phyloP scores from a whole-genome alignment of 2,329 filamentous ascomycete species.

The Bipolaris bicolor region DNA sequence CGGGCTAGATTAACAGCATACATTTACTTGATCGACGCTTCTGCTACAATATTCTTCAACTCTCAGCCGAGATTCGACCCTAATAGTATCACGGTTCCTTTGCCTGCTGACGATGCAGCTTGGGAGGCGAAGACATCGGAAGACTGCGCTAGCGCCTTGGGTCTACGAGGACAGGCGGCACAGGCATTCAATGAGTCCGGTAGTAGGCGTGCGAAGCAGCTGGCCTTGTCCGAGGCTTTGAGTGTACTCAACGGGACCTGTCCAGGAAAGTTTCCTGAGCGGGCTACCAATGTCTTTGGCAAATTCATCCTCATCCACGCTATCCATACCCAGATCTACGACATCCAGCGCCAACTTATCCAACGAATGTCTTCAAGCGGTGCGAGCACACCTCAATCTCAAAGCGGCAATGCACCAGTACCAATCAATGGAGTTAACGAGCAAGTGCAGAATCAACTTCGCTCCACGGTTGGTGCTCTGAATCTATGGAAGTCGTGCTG shows the following conservation, averaged over 20 bases:
- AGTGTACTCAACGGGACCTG: constrained; percentile 65
- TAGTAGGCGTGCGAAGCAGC: constrained; percentile 68
- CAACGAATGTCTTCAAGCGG: constrained; percentile 49
- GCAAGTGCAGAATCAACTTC: constrained; percentile 56
- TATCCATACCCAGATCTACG: constrained; percentile 67
- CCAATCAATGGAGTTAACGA: constrained; percentile 53
- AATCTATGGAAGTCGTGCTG: constrained; percentile 75
- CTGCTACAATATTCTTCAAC: constrained; percentile 75
- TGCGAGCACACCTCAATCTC: constrained; percentile 63
- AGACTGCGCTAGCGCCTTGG: constrained; percentile 70
- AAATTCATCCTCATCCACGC: constrained; percentile 76
- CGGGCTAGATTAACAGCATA: constrained; percentile 69
- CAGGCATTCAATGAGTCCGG: constrained; percentile 67
- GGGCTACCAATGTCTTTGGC: constrained; percentile 72
- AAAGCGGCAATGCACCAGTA: constrained; percentile 57
- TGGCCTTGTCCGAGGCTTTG: constrained; percentile 67
- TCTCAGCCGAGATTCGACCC: constrained; percentile 66
- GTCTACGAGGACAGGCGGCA: constrained; percentile 63
- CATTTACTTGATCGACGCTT: constrained; percentile 68
- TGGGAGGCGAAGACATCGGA: constrained; percentile 69
- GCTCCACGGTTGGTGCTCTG: constrained; percentile 60
- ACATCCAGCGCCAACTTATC: constrained; percentile 54
- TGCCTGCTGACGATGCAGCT: constrained; percentile 74
- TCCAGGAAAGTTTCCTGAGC: constrained; percentile 65
- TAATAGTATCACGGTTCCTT: constrained; percentile 68